Conservation (phyloP, 805 yeast genomes). For the Metschnikowia corniflorae region DNA sequence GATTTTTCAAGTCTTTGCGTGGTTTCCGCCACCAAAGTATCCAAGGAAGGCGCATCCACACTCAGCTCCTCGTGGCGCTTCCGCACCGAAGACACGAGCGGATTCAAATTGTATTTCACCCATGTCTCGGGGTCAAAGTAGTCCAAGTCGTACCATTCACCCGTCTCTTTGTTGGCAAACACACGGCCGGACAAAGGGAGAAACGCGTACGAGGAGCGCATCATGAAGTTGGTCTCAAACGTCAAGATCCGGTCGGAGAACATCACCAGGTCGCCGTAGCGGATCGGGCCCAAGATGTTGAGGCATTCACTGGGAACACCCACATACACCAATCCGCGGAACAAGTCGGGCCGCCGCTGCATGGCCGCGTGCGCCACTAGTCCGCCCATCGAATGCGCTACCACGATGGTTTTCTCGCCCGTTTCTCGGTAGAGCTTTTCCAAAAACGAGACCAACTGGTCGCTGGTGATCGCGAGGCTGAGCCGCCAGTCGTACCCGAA, state of each 20-base stretch:
- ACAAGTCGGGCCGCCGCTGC: constrained; percentile 60
- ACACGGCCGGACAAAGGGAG: constrained; percentile 73
- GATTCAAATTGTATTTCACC: constrained; percentile 72
- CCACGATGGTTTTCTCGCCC: constrained; percentile 60
- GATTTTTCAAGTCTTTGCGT: constrained; percentile 3
- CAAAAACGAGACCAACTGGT: constrained; percentile 49
- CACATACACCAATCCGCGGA: constrained; percentile 74
- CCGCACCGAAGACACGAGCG: constrained; percentile 53
- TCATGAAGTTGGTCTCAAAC: constrained; percentile 78
- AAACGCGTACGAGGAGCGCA: constrained; percentile 81
- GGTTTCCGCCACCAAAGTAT: constrained; percentile 12
- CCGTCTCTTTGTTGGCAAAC: constrained; percentile 60
- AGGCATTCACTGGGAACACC: constrained; percentile 85
- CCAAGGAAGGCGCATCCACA: constrained; percentile 6
- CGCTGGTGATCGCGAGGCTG: constrained; percentile 54
- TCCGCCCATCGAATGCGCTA: constrained; percentile 97
- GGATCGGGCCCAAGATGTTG: constrained; percentile 79
- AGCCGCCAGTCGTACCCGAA: constrained; percentile 96
- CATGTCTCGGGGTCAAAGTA: constrained; percentile 78
- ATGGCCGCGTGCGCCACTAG: constrained; percentile 76
- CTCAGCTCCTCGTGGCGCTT: constrained; percentile 12
- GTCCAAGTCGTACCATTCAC: constrained; percentile 61
- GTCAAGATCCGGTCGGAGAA: constrained; percentile 72
- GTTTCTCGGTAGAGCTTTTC: constrained; percentile 42
- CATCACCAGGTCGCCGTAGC: constrained; percentile 78